Evolutionary conservation across 2,329 filamentous ascomycete species (phyloP).

Genomic region (Geoglossum cookeanum): DNA sequence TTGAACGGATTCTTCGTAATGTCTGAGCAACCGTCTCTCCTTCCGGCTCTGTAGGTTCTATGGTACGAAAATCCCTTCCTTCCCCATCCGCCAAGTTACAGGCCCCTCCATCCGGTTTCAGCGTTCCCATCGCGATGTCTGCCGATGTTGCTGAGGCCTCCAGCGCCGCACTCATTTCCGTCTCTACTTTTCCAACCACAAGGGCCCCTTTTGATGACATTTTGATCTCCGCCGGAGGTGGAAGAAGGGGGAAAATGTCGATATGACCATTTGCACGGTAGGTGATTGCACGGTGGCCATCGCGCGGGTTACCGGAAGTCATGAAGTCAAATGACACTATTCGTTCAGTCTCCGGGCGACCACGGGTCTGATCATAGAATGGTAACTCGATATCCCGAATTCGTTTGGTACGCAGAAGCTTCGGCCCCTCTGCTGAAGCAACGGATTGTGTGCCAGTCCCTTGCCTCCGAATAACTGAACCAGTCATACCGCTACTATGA

Average conservation of each 20-base stretch:
- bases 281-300: slow-evolving; percentile 23
- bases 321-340: slow-evolving; percentile 32
- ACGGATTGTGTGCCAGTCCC: neutral
- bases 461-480: neutral
- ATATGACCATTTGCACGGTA: slow-evolving; percentile 25
- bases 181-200: neutral
- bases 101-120: no score
- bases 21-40: neutral
- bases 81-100: neutral
- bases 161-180: neutral
- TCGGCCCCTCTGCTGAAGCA: neutral
- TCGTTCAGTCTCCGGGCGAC: slow-evolving; percentile 18
- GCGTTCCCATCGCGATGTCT: neutral
- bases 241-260: slow-evolving; percentile 22
- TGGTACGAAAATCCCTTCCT: neutral
- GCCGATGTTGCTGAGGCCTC: neutral
- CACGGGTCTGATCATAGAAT: slow-evolving; percentile 18
- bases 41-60: neutral
- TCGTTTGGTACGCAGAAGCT: slow-evolving; percentile 12
- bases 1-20: neutral
- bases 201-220: slow-evolving; percentile 17
- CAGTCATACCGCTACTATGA: neutral
- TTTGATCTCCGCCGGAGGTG: slow-evolving; percentile 20
- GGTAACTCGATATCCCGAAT: slow-evolving; percentile 12
- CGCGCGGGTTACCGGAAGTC: slow-evolving; percentile 14